phyloP scores from a whole-genome alignment of 129 eudicot species.

The Pseudognaphalium luteoalbum region DNA sequence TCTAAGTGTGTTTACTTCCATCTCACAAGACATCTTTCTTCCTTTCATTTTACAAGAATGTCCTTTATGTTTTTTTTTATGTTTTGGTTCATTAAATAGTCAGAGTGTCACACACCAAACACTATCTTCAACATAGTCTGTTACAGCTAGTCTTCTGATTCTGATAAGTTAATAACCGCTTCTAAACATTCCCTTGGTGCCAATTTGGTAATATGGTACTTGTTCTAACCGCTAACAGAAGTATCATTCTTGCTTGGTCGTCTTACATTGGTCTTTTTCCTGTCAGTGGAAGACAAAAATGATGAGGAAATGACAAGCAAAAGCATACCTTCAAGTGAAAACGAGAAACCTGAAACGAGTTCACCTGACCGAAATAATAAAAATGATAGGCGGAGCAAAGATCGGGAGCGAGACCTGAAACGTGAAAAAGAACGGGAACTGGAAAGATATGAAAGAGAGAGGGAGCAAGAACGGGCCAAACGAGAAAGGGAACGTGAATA shows the following conservation, averaged over 20 bases:
- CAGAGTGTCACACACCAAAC: neutral
- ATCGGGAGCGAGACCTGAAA: conserved; percentile 68
- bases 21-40: neutral
- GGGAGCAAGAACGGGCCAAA: conserved; percentile 94
- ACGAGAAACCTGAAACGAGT: conserved; percentile 59
- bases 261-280: conserved; percentile 8
- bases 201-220: conserved; percentile 1
- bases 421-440: conserved; percentile 93
- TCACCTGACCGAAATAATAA: conserved; percentile 79
- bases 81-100: neutral
- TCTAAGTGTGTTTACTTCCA: neutral
- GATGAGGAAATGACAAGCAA: conserved; percentile 77
- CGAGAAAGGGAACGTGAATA: conserved; percentile 91
- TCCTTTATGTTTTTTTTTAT: neutral
- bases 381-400: conserved; percentile 61
- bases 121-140: neutral
- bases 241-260: conserved; percentile 1
- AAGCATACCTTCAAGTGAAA: conserved; percentile 56
- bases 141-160: neutral
- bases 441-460: conserved; percentile 88
- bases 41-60: neutral
- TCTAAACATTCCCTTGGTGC: neutral
- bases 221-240: neutral
- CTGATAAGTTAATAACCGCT: neutral
- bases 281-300: conserved; percentile 62